phyloP scores from a whole-genome alignment of 257 asterid species.

The Primulina tabacum region DNA sequence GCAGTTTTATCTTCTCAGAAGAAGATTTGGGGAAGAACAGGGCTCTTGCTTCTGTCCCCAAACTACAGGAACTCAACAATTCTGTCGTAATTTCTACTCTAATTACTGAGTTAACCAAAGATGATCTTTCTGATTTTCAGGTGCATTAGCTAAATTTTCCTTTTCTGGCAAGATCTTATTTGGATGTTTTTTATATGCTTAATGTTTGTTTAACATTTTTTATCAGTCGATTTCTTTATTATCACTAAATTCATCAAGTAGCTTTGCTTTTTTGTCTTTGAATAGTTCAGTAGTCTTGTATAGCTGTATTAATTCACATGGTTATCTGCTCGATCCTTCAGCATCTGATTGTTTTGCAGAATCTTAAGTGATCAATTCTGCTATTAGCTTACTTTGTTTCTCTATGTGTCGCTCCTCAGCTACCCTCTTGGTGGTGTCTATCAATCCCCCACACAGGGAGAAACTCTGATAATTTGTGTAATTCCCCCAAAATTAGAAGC shows the following conservation, averaged over 20 bases:
- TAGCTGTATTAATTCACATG: background rate
- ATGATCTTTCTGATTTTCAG: slow-evolving; percentile 41
- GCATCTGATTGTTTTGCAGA: background rate
- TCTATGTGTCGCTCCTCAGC: background rate
- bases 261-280: slow-evolving; percentile 1
- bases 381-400: background rate
- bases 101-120: slow-evolving; percentile 33
- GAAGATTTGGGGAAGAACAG: slow-evolving; percentile 49
- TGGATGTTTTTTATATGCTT: background rate
- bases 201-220: background rate
- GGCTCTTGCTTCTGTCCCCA: slow-evolving; percentile 40
- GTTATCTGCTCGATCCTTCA: background rate
- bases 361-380: background rate
- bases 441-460: background rate
- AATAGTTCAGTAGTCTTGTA: background rate
- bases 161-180: background rate
- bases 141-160: slow-evolving; percentile 8
- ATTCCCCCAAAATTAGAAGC: background rate
- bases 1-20: slow-evolving; percentile 42
- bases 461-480: background rate
- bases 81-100: slow-evolving; percentile 34
- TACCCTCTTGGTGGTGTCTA: background rate
- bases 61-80: slow-evolving; percentile 42
- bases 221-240: background rate
- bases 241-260: background rate